These are phyloP conservation scores for Backusella parvicylindrica DNA, from an alignment of 192 early-diverging fungal species.

Conservation along the genomic window DNA sequence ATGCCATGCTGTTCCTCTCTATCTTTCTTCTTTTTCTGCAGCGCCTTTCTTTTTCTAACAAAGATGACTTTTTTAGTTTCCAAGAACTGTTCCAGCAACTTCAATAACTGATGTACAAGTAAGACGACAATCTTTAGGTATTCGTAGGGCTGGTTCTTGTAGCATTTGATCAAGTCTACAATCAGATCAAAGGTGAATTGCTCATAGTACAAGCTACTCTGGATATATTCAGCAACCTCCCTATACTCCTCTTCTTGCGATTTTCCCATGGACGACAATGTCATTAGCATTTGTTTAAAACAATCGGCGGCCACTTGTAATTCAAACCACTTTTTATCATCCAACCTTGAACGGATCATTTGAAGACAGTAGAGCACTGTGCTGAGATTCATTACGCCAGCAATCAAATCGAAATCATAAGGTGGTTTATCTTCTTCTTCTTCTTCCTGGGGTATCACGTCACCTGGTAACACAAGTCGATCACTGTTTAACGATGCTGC, in stretches of 20 bases:
- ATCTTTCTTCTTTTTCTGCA: conserved; percentile 13
- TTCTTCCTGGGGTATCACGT: not conserved
- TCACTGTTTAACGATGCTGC: not conserved
- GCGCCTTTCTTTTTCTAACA: conserved; percentile 37
- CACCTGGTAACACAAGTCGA: not conserved
- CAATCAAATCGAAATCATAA: conserved; percentile 39
- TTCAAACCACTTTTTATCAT: conserved; percentile 42
- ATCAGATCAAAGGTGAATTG: conserved; percentile 58
- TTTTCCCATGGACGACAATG: conserved; percentile 50
- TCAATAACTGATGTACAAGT: conserved; percentile 57
- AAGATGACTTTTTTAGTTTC: conserved; percentile 49
- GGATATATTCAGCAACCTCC: conserved; percentile 59
- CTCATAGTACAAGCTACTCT: conserved; percentile 73
- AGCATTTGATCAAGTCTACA: conserved; percentile 43
- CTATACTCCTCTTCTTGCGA: conserved; percentile 44
- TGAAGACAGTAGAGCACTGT: conserved; percentile 32
- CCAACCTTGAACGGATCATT: conserved; percentile 27
- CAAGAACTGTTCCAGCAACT: conserved; percentile 58
- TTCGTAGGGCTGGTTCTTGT: conserved; percentile 40
- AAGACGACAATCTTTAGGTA: conserved; percentile 54
- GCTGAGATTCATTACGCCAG: conserved; percentile 24
- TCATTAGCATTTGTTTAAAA: conserved; percentile 59
- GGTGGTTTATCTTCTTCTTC: conserved; percentile 3
- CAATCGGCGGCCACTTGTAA: conserved; percentile 53
- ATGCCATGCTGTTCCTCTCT: conserved; percentile 7